These are phyloP conservation scores for Fonsecaea pugnacius DNA, from an alignment of 2,329 filamentous ascomycete genomes.

Conservation along the genomic window DNA sequence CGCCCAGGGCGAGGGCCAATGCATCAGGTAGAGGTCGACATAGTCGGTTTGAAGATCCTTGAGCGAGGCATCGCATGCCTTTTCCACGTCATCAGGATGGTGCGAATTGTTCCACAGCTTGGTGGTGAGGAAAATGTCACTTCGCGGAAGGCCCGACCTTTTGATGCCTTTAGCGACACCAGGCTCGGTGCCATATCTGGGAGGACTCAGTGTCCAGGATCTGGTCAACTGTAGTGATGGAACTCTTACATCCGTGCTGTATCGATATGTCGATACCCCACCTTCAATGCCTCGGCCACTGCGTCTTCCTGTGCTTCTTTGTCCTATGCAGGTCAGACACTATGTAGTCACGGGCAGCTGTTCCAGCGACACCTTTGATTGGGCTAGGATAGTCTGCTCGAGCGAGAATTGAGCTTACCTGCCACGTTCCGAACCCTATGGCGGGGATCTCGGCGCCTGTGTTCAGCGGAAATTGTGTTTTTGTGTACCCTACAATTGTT, in stretches of 20 bases:
- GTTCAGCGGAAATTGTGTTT: constrained; percentile 44
- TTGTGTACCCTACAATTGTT: constrained; percentile 30
- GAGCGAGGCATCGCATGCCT: constrained; percentile 64
- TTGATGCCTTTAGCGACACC: constrained; percentile 69
- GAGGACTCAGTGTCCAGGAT: not conserved
- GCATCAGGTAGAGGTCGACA: constrained; percentile 72
- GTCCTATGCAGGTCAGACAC: constrained; percentile 43
- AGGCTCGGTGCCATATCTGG: constrained; percentile 65
- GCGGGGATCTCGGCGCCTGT: constrained; percentile 54
- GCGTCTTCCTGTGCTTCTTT: constrained; percentile 55
- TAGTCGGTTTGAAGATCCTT: constrained; percentile 68
- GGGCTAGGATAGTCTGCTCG: not conserved
- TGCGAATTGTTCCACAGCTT: constrained; percentile 71
- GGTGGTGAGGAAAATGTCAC: constrained; percentile 68
- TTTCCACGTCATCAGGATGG: constrained; percentile 64
- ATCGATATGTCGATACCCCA: constrained; percentile 46
- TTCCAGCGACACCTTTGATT: not conserved
- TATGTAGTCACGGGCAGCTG: not conserved
- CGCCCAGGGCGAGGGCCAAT: constrained; percentile 64
- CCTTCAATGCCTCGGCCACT: constrained; percentile 50
- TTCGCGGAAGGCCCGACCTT: constrained; percentile 65
- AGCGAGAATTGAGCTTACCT: constrained; percentile 18
- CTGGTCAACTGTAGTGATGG: constrained; percentile 8
- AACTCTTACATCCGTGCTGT: constrained; percentile 48
- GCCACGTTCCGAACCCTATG: constrained; percentile 61